Base-by-base conservation (phyloP, 495 filamentous ascomycete species). In the Thermothielavioides terrestris region DNA sequence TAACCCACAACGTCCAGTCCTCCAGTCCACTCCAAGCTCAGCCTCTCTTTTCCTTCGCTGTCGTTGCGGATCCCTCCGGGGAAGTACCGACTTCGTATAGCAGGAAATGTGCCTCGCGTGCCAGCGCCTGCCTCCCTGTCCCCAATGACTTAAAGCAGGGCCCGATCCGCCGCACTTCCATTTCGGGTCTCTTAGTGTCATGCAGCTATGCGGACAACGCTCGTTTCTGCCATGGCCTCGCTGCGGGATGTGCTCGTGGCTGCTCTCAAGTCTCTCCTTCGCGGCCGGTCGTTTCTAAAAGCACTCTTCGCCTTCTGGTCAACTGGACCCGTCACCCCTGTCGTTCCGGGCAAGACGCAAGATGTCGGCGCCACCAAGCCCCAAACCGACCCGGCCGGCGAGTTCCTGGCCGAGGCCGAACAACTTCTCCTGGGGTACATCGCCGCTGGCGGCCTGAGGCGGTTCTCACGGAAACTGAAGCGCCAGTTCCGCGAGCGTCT, bases 261-360 rank as follows among this genome's bases (percentile, higher is more conserved):
- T 49, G 70, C 69, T 45, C 54, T 62, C 61, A 72, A 71, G 65
- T 73, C 73, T 49, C 66, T 77, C 36, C 60, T 77, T 26, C 68
- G 75, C 36, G 74, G 73, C 48, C 73, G 68, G 58, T 74, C 73
- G 17, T 60, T 78, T 46, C 53, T 78, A n/a, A 68, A 73, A 49
- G 69, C 72, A 23, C 58, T 79, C 12, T 61, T 78, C 27, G 63
- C 70, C 42, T 71, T 71, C 44, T 78, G 74, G 74, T 60, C 35
- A 4, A 36, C 52, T 32, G 41, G 18, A 14, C 26, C 52, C 3
- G 38, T 28, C 34, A 17, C 73, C 34, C 67, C 64, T 30, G 71
- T 67, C 20, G 57, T 60, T 35, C 43, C 67, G 17, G 42, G 71
- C 17, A 64, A 63, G 35, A 54, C 57, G 5, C 61, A 71, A 8